A percentile compares a stretch with the other conserved stretches of the same genome.
phyloP scores from a whole-genome alignment of 768 basidiomycete species.

The Tulasnella sp. region DNA sequence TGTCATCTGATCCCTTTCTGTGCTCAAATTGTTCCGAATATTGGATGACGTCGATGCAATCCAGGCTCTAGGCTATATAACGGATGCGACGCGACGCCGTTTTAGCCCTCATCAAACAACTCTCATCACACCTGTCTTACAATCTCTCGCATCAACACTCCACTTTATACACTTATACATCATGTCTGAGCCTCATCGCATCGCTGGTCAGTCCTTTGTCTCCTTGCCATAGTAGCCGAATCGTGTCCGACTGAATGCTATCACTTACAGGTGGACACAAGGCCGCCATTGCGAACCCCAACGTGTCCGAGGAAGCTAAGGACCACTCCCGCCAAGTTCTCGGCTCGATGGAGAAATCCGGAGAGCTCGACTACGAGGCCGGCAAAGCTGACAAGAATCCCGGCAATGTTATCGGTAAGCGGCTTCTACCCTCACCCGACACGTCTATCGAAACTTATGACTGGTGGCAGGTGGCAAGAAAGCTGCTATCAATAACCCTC shows the following conservation, averaged over 20 bases:
- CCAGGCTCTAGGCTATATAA: background rate
- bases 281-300: conserved; percentile 26
- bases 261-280: conserved; percentile 16
- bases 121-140: background rate
- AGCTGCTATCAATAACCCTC: conserved; percentile 18
- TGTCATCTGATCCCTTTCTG: too few species aligned
- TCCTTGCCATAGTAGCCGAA: background rate
- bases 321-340: conserved; percentile 26
- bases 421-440: too few species aligned
- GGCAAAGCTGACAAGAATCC: conserved; percentile 16
- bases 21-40: too few species aligned
- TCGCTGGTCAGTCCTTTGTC: background rate
- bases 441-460: too few species aligned
- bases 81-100: background rate
- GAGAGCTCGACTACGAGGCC: conserved; percentile 14
- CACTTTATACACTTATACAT: background rate
- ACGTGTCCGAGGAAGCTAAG: conserved; percentile 26
- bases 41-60: background rate
- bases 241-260: background rate
- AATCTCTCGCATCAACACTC: too few species aligned
- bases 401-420: conserved; percentile 24
- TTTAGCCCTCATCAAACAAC: background rate
- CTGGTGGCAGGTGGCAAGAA: conserved; percentile 10
- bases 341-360: conserved; percentile 11
- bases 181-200: conserved; percentile 23